Percentiles rank a stretch among this genome's conserved stretches.
Evolutionary conservation across 176 grass and related monocot species (phyloP).

Genomic region (Chloris gayana): DNA sequence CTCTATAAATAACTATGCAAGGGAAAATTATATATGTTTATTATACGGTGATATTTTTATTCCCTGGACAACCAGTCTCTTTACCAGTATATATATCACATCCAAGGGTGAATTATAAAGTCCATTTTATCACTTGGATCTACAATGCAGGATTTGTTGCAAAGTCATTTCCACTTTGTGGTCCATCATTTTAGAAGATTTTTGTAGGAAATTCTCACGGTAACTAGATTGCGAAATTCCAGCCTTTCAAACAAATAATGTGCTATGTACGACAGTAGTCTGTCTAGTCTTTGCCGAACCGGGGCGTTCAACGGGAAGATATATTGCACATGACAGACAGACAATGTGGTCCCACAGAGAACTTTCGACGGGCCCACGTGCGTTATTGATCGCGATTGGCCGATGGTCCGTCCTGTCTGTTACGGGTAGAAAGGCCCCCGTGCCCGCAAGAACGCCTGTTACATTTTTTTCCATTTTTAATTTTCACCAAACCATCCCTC

Average conservation of each 20-base stretch:
- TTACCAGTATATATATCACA: too few relatives aligned
- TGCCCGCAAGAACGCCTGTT: constrained; percentile 23
- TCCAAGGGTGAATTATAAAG: background rate
- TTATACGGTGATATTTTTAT: too few relatives aligned
- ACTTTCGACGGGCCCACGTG: constrained; percentile 33
- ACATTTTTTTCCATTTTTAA: background rate
- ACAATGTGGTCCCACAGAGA: constrained; percentile 20
- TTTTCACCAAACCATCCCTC: constrained; percentile 24
- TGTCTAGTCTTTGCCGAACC: too few relatives aligned
- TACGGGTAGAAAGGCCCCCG: constrained; percentile 40
- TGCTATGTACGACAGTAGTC: too few relatives aligned
- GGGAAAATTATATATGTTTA: too few relatives aligned
- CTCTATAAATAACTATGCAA: too few relatives aligned
- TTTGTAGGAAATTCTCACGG: too few relatives aligned
- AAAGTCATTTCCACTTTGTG: background rate
- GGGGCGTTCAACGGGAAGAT: background rate
- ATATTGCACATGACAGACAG: constrained; percentile 35
- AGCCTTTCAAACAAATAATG: background rate
- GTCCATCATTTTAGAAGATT: too few relatives aligned
- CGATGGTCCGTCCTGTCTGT: constrained; percentile 36
- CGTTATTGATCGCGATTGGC: constrained; percentile 26
- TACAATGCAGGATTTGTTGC: background rate
- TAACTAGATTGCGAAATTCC: background rate
- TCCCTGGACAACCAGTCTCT: too few relatives aligned
- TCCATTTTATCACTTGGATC: background rate